Base-by-base conservation (phyloP, 495 filamentous ascomycete species). In the Copromyces sp. region DNA sequence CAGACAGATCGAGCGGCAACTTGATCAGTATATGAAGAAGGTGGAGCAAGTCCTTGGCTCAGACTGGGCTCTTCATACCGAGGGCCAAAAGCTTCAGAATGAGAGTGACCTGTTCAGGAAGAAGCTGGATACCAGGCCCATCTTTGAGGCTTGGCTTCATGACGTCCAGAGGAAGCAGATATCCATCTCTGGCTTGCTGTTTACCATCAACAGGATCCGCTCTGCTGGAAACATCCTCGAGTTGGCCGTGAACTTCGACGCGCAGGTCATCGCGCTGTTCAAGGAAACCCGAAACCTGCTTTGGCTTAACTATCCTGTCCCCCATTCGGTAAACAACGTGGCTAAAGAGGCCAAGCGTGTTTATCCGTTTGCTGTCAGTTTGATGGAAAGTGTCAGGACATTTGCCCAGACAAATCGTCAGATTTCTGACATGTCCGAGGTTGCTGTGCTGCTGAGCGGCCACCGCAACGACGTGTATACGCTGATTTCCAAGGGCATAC, bases 241-340 rank as follows among this genome's bases (percentile, higher is more conserved):
- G 80, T 87, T 99, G 17, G 88, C 87, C 5, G 93, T 99, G 78
- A 99, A 98, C 80, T 99, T 99, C 73, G 94, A 99, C 81, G 89
- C 92, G 9, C 95, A 98, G 78, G 92, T 98, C 73, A 99, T 98
- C 80, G 93, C 94, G 0, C 82, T 99, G 39, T 99, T 98, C 86
- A 99, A 99, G 78, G 95, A 99, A 83, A 96, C 97, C n/a, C 89
- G 95, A 37, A 98, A 98, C 77, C 86, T 99, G 39, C 87, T 93
- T 37, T 98, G 95, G 94, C 89, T 95, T 65, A 94, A 92, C 77
- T 98, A 92, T 80, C 89, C 91, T 70, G 92, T 99, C 38, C 95
- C 96, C 35, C 95, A 98, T 83, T 86, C 91, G 2, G 91, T 99
- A 77, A 97, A 90, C 86, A 98, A 93, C 75, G 91, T 96, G 73